A percentile compares a stretch with the other conserved stretches of the same genome.
Conservation (phyloP, 768 basidiomycete genomes). For the Podaxis sp. region DNA sequence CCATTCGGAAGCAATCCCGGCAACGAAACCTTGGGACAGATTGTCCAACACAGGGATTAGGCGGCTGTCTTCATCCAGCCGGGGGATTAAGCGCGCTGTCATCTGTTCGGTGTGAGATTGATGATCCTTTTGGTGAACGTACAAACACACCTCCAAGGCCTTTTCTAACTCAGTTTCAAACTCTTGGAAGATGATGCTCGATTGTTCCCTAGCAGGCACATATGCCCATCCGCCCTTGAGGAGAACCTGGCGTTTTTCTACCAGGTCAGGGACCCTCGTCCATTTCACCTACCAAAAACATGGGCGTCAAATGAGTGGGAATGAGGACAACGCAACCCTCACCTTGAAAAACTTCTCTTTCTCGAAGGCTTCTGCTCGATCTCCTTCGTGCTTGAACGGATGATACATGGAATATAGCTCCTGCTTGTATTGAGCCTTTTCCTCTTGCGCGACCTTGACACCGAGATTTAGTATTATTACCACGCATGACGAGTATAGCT, state of each 20-base stretch:
- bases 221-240: slow-evolving; percentile 35
- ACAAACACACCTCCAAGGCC: slow-evolving; percentile 65
- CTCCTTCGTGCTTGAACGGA: slow-evolving; percentile 32
- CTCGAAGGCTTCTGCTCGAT: slow-evolving; percentile 33
- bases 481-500: slow-evolving; percentile 17
- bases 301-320: neutral
- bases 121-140: neutral
- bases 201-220: slow-evolving; percentile 29
- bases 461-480: neutral
- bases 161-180: slow-evolving; percentile 72
- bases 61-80: slow-evolving; percentile 92
- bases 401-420: slow-evolving; percentile 52
- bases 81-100: slow-evolving; percentile 83
- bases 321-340: neutral
- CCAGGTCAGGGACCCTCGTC: slow-evolving; percentile 92
- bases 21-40: slow-evolving; percentile 90
- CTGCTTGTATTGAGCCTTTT: slow-evolving; percentile 45
- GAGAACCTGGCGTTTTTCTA: slow-evolving; percentile 77
- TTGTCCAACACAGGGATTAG: slow-evolving; percentile 87
- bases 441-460: slow-evolving; percentile 53
- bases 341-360: slow-evolving; percentile 77
- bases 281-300: slow-evolving; percentile 73
- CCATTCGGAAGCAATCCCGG: slow-evolving; percentile 88
- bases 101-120: slow-evolving; percentile 39
- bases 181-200: slow-evolving; percentile 85